These are phyloP conservation scores for Exsudoporus frostii DNA, from an alignment of 768 basidiomycete genomes.

Conservation along the genomic window DNA sequence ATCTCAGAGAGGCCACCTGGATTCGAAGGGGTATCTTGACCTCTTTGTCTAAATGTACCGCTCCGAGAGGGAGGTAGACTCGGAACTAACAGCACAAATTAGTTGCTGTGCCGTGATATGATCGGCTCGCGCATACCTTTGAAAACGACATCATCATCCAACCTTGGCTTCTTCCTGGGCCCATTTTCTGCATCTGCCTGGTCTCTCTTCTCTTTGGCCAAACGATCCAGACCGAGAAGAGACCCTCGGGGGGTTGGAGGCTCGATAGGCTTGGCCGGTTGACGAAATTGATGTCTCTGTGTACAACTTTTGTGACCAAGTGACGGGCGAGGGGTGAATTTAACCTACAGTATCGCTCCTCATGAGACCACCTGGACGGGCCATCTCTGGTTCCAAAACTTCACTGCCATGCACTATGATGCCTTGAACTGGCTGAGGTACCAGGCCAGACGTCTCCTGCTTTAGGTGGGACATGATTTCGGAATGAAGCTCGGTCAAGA, in stretches of 20 bases:
- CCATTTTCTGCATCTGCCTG: conserved; percentile 45
- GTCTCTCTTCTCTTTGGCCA: conserved; percentile 85
- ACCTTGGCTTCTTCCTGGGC: conserved; percentile 60
- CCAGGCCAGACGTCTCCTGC: conserved; percentile 46
- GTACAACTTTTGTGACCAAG: conserved; percentile 6
- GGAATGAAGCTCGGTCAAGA: conserved; percentile 73
- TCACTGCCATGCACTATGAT: conserved; percentile 79
- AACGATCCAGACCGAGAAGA: conserved; percentile 78
- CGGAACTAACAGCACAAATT: conserved; percentile 55
- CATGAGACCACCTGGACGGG: conserved; percentile 76
- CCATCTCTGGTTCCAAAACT: conserved; percentile 75
- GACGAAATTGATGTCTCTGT: conserved; percentile 83
- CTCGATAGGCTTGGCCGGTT: conserved; percentile 68
- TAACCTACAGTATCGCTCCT: conserved; percentile 56
- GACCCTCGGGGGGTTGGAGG: conserved; percentile 79
- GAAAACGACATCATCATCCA: conserved; percentile 70
- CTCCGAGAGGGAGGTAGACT: conserved; percentile 57
- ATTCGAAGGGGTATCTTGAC: conserved; percentile 91
- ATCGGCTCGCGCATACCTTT: conserved; percentile 60
- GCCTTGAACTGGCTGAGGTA: conserved; percentile 59
- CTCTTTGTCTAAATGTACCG: conserved; percentile 66
- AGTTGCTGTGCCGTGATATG: background rate
- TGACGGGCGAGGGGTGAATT: background rate
- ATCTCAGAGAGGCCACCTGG: conserved; percentile 82
- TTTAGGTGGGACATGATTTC: conserved; percentile 73